Evolutionary conservation across 441 rosid species (phyloP).

Genomic region (Daphne laureola): DNA sequence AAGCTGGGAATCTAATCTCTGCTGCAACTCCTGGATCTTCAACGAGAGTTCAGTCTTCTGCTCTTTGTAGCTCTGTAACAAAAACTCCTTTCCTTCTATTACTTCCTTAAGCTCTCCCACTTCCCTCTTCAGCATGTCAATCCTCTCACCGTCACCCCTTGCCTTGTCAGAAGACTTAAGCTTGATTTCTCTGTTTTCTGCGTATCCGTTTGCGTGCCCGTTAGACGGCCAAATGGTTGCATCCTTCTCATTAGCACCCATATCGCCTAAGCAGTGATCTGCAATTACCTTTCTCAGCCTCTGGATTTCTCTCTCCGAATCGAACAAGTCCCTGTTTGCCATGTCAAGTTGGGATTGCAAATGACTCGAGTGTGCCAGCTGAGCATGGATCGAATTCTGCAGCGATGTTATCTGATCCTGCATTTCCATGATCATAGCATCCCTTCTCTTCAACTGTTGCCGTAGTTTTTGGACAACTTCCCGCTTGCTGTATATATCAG

Average conservation of each 20-base stretch:
- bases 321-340: slow-evolving; percentile 66
- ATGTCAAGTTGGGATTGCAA: slow-evolving; percentile 74
- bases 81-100: slow-evolving; percentile 79
- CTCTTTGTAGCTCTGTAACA: slow-evolving; percentile 79
- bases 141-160: slow-evolving; percentile 38
- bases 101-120: slow-evolving; percentile 82
- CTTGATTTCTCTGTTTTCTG: slow-evolving; percentile 30
- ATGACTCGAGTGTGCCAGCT: slow-evolving; percentile 53
- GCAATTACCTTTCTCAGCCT: slow-evolving; percentile 85
- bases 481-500: slow-evolving; percentile 89
- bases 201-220: slow-evolving; percentile 56
- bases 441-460: slow-evolving; percentile 94
- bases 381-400: slow-evolving; percentile 66
- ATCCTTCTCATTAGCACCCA: slow-evolving; percentile 32
- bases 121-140: slow-evolving; percentile 81
- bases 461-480: slow-evolving; percentile 92
- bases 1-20: slow-evolving; percentile 82
- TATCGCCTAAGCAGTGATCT: slow-evolving; percentile 58
- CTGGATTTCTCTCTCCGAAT: slow-evolving; percentile 79
- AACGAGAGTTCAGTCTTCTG: slow-evolving; percentile 77
- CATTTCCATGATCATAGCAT: slow-evolving; percentile 93
- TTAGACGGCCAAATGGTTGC: slow-evolving; percentile 42
- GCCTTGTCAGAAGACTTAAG: slow-evolving; percentile 37
- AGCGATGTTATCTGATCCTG: slow-evolving; percentile 80
- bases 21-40: slow-evolving; percentile 83